phyloP scores from a whole-genome alignment of 2,329 filamentous ascomycete species.

The Bipolaris bicolor region DNA sequence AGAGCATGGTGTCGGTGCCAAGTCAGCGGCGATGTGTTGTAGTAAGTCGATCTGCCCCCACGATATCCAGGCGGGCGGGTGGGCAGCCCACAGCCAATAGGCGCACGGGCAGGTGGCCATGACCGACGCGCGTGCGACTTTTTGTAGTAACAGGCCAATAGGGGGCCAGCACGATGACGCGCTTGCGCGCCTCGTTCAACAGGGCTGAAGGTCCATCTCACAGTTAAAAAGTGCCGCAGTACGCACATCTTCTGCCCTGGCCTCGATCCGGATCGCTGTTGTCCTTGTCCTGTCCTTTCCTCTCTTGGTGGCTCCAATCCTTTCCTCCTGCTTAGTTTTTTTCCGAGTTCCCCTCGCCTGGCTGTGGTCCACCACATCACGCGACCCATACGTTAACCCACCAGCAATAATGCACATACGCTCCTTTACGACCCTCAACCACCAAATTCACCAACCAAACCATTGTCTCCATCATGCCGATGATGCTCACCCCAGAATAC shows the following conservation, averaged over 20 bases:
- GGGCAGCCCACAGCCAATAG: conserved; percentile 7
- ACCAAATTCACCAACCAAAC: conserved; percentile 16
- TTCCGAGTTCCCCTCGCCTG: conserved; percentile 6
- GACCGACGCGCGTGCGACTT: conserved; percentile 28
- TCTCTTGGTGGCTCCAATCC: background rate
- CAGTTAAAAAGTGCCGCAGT: conserved; percentile 19
- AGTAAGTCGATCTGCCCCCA: conserved; percentile 11
- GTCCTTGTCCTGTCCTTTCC: background rate
- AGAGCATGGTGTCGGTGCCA: background rate
- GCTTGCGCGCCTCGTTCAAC: conserved; percentile 19
- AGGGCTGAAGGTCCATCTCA: conserved; percentile 15
- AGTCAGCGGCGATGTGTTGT: conserved; percentile 2
- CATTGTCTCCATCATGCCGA: conserved; percentile 14
- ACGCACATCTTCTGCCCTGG: conserved; percentile 5
- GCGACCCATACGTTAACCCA: conserved; percentile 16
- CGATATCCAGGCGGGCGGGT: conserved; percentile 14
- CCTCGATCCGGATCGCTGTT: conserved; percentile 9
- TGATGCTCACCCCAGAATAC: conserved; percentile 11
- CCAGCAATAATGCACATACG: conserved; percentile 20
- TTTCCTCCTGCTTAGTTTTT: conserved; percentile 9
- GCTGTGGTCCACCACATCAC: conserved; percentile 20
- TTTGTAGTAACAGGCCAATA: conserved; percentile 17
- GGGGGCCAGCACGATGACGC: conserved; percentile 18
- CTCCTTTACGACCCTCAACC: conserved; percentile 15
- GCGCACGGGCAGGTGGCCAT: conserved; percentile 19